A percentile compares a stretch with the other conserved stretches of the same genome.
These are phyloP conservation scores for Glonium stellatum DNA, from an alignment of 495 filamentous ascomycete species.

Conservation along the genomic window DNA sequence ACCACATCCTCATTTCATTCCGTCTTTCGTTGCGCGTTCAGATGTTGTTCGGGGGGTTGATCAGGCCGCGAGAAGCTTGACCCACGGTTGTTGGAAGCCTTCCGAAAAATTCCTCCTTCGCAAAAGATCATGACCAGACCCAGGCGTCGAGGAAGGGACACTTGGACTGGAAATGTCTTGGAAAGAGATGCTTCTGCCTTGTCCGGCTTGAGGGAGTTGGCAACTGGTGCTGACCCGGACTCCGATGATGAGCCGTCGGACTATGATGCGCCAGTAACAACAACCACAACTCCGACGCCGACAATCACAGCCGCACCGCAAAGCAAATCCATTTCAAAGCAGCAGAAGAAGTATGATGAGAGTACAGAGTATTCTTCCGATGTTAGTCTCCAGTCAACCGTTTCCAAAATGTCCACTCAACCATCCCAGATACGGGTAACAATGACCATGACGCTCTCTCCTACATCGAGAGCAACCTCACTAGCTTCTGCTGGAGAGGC, in stretches of 20 bases:
- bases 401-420: background rate
- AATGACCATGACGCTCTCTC: constrained; percentile 13
- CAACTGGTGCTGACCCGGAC: too few relatives aligned
- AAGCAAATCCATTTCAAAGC: background rate
- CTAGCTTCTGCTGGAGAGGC: background rate
- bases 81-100: constrained; percentile 6
- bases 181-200: background rate
- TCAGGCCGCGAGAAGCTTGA: constrained; percentile 24
- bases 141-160: constrained; percentile 13
- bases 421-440: constrained; percentile 5
- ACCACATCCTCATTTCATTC: constrained; percentile 6
- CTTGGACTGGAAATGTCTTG: constrained; percentile 20
- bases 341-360: background rate
- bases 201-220: too few relatives aligned
- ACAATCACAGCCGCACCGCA: background rate
- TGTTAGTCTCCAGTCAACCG: background rate
- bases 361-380: background rate
- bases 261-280: too few relatives aligned
- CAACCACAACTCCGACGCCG: background rate
- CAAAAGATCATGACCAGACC: constrained; percentile 20
- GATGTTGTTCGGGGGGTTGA: constrained; percentile 23
- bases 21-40: constrained; percentile 16
- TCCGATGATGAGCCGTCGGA: too few relatives aligned
- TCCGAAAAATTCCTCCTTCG: constrained; percentile 2
- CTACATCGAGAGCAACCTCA: constrained; percentile 6